These are phyloP conservation scores for Monascus ruber DNA, from an alignment of 2,329 filamentous ascomycete species.

Conservation along the genomic window DNA sequence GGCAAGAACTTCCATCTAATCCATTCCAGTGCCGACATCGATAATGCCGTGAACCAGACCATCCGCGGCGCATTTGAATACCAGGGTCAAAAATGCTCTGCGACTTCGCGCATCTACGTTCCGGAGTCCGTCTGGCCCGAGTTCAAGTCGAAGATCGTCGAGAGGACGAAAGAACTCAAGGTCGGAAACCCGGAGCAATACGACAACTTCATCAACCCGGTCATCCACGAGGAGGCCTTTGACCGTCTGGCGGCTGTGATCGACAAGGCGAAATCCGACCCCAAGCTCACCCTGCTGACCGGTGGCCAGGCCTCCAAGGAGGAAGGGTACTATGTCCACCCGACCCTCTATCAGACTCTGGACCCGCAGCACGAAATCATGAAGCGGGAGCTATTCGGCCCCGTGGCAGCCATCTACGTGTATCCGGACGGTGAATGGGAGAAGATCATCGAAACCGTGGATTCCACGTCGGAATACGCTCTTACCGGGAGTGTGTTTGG, in stretches of 20 bases:
- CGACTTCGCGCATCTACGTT: slow-evolving; percentile 66
- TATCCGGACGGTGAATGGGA: slow-evolving; percentile 62
- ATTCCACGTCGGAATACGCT: slow-evolving; percentile 22
- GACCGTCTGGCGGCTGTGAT: slow-evolving; percentile 65
- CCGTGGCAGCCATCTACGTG: slow-evolving; percentile 59
- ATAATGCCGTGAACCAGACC: slow-evolving; percentile 67
- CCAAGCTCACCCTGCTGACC: slow-evolving; percentile 55
- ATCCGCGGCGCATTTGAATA: slow-evolving; percentile 78
- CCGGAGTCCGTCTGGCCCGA: slow-evolving; percentile 60
- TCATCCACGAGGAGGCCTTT: slow-evolving; percentile 70
- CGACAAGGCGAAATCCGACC: slow-evolving; percentile 62
- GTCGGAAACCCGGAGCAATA: slow-evolving; percentile 42
- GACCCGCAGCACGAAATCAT: slow-evolving; percentile 62
- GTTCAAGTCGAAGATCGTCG: slow-evolving; percentile 54
- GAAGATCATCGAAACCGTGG: slow-evolving; percentile 37
- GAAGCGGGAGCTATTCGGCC: slow-evolving; percentile 68
- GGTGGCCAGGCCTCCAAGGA: slow-evolving; percentile 66
- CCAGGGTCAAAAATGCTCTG: slow-evolving; percentile 81
- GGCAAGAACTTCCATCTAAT: slow-evolving; percentile 87
- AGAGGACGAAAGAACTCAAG: slow-evolving; percentile 55
- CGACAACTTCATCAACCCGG: slow-evolving; percentile 66
- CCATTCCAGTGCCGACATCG: slow-evolving; percentile 61
- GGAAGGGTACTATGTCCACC: slow-evolving; percentile 68
- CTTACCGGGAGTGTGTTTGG: slow-evolving; percentile 31
- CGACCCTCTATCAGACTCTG: slow-evolving; percentile 64